Evolutionary conservation across 768 basidiomycete species (phyloP).

Genomic region (Tulasnella sp.): DNA sequence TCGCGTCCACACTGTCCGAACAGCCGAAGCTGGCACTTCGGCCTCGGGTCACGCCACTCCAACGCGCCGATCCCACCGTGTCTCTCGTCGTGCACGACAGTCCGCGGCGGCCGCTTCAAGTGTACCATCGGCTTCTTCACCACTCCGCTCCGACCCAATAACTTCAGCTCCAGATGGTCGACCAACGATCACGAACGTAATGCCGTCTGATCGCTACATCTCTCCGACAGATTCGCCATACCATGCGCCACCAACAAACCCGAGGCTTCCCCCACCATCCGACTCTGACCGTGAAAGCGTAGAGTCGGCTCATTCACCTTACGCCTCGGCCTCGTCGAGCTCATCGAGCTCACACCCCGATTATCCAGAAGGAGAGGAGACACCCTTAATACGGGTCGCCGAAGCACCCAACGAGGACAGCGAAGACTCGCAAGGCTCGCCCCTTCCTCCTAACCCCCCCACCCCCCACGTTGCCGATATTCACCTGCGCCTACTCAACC

Average conservation of each 20-base stretch:
- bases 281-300: constrained; percentile 19
- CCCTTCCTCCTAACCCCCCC: constrained; percentile 61
- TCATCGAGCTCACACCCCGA: not conserved
- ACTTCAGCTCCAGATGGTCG: not conserved
- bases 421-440: constrained; percentile 31
- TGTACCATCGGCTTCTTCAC: constrained; percentile 45
- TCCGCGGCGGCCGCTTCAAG: constrained; percentile 25
- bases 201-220: constrained; percentile 40
- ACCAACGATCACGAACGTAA: not conserved
- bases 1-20: not conserved
- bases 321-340: too few species aligned
- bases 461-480: constrained; percentile 79
- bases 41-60: not conserved
- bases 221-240: constrained; percentile 54
- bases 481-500: constrained; percentile 48
- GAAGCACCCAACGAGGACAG: constrained; percentile 8
- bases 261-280: constrained; percentile 29
- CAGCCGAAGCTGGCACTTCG: not conserved
- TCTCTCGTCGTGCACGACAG: constrained; percentile 40
- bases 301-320: too few species aligned
- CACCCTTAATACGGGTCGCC: not conserved
- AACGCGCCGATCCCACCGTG: too few species aligned
- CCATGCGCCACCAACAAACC: constrained; percentile 28
- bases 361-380: not conserved
- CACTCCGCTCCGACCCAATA: constrained; percentile 41